A percentile compares a stretch with the other conserved stretches of the same genome.
phyloP scores from a whole-genome alignment of 768 basidiomycete species.

The Megacollybia marginata region DNA sequence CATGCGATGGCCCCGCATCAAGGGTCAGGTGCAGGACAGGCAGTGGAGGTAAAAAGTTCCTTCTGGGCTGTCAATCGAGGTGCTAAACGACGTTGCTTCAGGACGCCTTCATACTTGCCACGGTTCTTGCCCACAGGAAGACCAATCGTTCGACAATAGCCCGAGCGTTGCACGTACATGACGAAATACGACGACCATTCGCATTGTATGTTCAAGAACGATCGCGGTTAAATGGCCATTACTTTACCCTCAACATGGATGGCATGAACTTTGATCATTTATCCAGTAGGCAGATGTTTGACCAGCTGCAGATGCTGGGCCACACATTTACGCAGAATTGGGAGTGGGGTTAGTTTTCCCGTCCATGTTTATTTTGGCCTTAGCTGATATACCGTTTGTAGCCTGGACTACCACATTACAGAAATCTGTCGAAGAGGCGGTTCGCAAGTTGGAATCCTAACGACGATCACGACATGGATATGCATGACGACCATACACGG shows the following conservation, averaged over 20 bases:
- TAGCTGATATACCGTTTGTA: not conserved
- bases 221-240: constrained; percentile 33
- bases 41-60: constrained; percentile 38
- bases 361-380: not conserved
- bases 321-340: constrained; percentile 40
- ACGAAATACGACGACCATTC: constrained; percentile 41
- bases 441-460: constrained; percentile 17
- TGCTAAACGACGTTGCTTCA: not conserved
- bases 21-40: constrained; percentile 53
- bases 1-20: constrained; percentile 46
- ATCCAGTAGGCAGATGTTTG: constrained; percentile 18
- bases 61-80: not conserved
- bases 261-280: constrained; percentile 22
- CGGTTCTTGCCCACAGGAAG: constrained; percentile 35
- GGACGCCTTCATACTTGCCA: constrained; percentile 42
- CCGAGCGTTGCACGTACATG: constrained; percentile 38
- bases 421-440: constrained; percentile 30
- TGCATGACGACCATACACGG: too few species aligned
- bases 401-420: constrained; percentile 45
- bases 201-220: constrained; percentile 29
- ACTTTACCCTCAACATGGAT: constrained; percentile 29
- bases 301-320: constrained; percentile 31
- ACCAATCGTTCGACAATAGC: constrained; percentile 33
- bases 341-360: constrained; percentile 39
- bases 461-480: not conserved